These are phyloP conservation scores for Phyllosticta ampelicida DNA, from an alignment of 2,329 filamentous ascomycete genomes.

Conservation along the genomic window DNA sequence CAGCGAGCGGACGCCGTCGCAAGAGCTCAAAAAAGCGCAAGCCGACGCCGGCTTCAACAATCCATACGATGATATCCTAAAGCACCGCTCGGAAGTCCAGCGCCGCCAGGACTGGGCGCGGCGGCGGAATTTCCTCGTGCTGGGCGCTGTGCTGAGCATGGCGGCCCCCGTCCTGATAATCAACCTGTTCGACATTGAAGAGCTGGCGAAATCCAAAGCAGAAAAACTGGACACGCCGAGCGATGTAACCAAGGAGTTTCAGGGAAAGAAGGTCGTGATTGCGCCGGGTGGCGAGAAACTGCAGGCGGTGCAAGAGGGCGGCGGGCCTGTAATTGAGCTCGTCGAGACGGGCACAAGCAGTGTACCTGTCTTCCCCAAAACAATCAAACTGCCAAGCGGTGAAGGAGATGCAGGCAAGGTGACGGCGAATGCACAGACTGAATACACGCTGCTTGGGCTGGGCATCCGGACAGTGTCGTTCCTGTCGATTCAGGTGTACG, in stretches of 20 bases:
- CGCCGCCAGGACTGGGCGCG: slow-evolving; percentile 19
- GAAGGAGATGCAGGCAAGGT: slow-evolving; percentile 1
- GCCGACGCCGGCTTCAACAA: slow-evolving; percentile 1
- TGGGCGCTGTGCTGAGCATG: slow-evolving; percentile 27
- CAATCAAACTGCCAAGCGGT: slow-evolving; percentile 49
- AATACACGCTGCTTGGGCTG: slow-evolving; percentile 82
- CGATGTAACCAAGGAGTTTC: slow-evolving; percentile 27
- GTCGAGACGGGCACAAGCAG: slow-evolving; percentile 71
- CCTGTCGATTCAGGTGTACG: slow-evolving; percentile 82
- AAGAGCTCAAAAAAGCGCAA: not conserved
- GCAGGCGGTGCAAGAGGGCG: slow-evolving; percentile 28
- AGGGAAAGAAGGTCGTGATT: slow-evolving; percentile 46
- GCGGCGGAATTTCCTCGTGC: slow-evolving; percentile 23
- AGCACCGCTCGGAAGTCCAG: slow-evolving; percentile 24
- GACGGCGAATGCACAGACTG: slow-evolving; percentile 27
- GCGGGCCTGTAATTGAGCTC: slow-evolving; percentile 53
- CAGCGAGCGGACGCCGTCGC: not conserved
- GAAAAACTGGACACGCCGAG: slow-evolving; percentile 19
- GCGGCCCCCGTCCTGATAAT: slow-evolving; percentile 26
- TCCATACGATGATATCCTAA: slow-evolving; percentile 20
- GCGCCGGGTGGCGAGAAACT: slow-evolving; percentile 53
- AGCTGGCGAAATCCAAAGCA: slow-evolving; percentile 1
- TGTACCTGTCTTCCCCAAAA: slow-evolving; percentile 69
- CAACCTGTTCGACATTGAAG: slow-evolving; percentile 21
- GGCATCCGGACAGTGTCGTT: slow-evolving; percentile 87